Base-by-base conservation (phyloP, 2,329 filamentous ascomycete genomes). In the Colletotrichum sp. region DNA sequence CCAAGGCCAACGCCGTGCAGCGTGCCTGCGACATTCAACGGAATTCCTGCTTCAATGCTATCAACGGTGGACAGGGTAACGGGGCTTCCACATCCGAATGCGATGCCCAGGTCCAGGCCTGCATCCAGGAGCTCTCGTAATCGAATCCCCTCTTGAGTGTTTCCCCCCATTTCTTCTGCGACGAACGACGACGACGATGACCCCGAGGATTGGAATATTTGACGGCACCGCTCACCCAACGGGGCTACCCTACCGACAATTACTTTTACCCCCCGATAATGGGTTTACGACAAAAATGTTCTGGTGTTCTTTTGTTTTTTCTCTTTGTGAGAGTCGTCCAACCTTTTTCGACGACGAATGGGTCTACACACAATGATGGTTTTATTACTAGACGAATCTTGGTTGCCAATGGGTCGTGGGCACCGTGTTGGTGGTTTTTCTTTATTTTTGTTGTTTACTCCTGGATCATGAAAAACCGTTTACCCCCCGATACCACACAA, bases 21-120 rank as follows among this genome's bases (percentile, higher is more conserved):
- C 87, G 92, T 63, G 89, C 91, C 43, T 94, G 92, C 81, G 88
- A 92, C 76, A 88, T 92, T 74, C 91, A 93, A 84, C 90, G 92
- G 84, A 93, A 93, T 79, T 83, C 82, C 5, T 94, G 92, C 80
- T 85, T 89, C 15, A 84, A 92, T 77, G 88, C 88, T 32, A 89
- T 89, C 72, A 93, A 93, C 82, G 79, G 84, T 15, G 90, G 91
- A 24, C 74, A 82, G 67, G 78, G 85, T 16, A 78, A 80, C 5
- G 86, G 86, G 55, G 81, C 86, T 74, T 84, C 83, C 5, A 82
- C 89, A 32, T 77, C 80, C n/a, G 88, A 92, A 72, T 94, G 92
- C 84, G 85, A 88, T 77, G 80, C 84, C 6, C 92, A 94, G 83
- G 86, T 92, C 79, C 78, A 77, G 18, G 79, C 84, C 30, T 90